Conservation (phyloP, 2,329 filamentous ascomycete species). For the Dothideomycetidae sp. region DNA sequence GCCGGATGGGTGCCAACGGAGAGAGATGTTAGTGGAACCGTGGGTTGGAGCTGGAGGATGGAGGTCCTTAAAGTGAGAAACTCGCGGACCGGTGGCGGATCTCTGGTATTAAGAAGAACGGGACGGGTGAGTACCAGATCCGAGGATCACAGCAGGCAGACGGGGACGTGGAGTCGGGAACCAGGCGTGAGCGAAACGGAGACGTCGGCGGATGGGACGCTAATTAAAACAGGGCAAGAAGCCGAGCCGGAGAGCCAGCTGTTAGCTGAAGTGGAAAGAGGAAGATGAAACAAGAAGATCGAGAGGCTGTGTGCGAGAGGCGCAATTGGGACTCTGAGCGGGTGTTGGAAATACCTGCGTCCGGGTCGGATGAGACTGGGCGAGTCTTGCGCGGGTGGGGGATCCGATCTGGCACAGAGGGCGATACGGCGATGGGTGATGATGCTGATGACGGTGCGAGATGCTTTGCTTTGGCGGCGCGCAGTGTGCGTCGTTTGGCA, state of each 20-base stretch:
- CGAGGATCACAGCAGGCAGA: not conserved
- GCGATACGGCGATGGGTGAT: too few relatives aligned
- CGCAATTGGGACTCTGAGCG: too few relatives aligned
- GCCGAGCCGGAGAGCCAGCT: not conserved
- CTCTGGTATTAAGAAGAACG: slow-evolving; percentile 10
- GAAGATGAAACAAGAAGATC: not conserved
- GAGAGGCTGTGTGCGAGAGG: not conserved
- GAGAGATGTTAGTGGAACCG: not conserved
- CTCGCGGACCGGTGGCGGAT: slow-evolving; percentile 8
- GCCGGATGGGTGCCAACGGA: not conserved
- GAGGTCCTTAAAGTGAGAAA: slow-evolving; percentile 2
- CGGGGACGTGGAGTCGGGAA: not conserved
- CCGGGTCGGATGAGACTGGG: too few relatives aligned
- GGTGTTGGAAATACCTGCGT: too few relatives aligned
- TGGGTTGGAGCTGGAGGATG: not conserved
- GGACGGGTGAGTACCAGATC: slow-evolving; percentile 2
- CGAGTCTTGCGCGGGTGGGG: too few relatives aligned
- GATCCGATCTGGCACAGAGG: too few relatives aligned
- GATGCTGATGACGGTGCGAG: too few relatives aligned
- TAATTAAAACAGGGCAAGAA: not conserved
- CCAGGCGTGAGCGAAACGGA: not conserved
- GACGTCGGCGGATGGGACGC: not conserved
- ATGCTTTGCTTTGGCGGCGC: too few relatives aligned
- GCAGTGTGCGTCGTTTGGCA: too few relatives aligned
- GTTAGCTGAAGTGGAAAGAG: not conserved